A percentile compares a stretch with the other conserved stretches of the same genome.
Conservation (phyloP, 768 basidiomycete species). For the Phylloporus sp. region DNA sequence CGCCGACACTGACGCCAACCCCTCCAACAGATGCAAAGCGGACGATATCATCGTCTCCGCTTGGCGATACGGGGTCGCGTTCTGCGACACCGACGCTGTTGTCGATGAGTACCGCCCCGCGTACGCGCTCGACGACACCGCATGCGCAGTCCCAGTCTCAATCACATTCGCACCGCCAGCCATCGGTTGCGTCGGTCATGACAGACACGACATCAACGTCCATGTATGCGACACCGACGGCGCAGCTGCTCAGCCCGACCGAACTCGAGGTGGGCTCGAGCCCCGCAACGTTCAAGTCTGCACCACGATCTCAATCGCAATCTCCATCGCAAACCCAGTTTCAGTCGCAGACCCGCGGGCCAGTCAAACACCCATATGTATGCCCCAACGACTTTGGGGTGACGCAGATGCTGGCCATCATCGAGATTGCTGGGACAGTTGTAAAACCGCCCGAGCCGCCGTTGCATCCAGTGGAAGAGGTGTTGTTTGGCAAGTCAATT, state of each 20-base stretch:
- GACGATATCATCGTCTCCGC: conserved; percentile 18
- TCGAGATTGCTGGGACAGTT: conserved; percentile 58
- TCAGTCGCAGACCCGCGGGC: conserved; percentile 1
- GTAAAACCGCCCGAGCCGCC: conserved; percentile 33
- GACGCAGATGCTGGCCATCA: conserved; percentile 81
- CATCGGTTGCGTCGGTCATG: conserved; percentile 72
- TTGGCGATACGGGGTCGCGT: conserved; percentile 21
- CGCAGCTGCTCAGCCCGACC: conserved; percentile 27
- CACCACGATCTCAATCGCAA: neutral
- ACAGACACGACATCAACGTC: conserved; percentile 49
- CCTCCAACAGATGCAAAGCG: conserved; percentile 14
- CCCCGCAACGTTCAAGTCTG: conserved; percentile 26
- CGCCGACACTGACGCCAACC: conserved; percentile 33
- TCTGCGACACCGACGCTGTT: conserved; percentile 26
- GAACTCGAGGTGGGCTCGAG: conserved; percentile 11
- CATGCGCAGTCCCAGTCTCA: conserved; percentile 6
- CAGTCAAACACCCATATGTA: conserved; percentile 44
- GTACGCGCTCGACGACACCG: conserved; percentile 26
- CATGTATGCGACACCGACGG: conserved; percentile 43
- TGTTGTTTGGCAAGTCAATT: conserved; percentile 66
- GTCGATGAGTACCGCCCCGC: conserved; percentile 5
- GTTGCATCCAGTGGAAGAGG: conserved; percentile 65
- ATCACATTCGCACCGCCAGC: conserved; percentile 44
- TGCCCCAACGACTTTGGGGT: conserved; percentile 87
- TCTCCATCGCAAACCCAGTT: neutral